phyloP scores from a whole-genome alignment of 345 rosid species.

The Salix purpurea region DNA sequence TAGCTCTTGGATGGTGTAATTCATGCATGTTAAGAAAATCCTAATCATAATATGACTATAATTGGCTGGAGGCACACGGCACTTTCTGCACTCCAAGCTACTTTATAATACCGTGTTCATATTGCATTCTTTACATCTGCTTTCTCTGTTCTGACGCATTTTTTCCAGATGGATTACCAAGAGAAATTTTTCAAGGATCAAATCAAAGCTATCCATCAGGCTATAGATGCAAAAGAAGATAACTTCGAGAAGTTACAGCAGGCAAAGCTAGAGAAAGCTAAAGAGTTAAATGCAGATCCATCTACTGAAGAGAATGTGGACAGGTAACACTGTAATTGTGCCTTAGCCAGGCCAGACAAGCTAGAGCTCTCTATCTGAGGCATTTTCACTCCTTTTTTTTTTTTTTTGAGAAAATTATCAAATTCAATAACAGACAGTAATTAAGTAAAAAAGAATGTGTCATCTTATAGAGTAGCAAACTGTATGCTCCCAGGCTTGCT shows the following conservation, averaged over 20 bases:
- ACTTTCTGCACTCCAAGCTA: too few species aligned
- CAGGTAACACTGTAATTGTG: neutral
- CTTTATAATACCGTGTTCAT: too few species aligned
- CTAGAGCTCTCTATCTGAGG: neutral
- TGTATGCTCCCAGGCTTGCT: too few species aligned
- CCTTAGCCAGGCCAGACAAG: neutral
- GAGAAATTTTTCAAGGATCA: slow-evolving; percentile 11
- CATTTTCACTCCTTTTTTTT: neutral
- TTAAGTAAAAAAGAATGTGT: too few species aligned
- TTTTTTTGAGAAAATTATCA: neutral
- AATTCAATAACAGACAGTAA: too few species aligned
- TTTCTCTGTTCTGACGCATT: neutral
- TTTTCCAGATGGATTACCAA: slow-evolving; percentile 10
- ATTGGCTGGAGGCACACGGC: too few species aligned
- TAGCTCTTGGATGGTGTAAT: too few species aligned
- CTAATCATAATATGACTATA: too few species aligned
- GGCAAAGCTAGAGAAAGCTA: slow-evolving; percentile 1
- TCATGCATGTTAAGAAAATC: too few species aligned
- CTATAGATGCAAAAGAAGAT: slow-evolving; percentile 8
- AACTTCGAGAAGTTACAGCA: slow-evolving; percentile 6
- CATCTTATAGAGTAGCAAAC: too few species aligned
- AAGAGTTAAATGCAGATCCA: neutral
- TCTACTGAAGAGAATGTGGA: neutral
- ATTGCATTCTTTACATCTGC: neutral
- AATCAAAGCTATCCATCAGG: neutral